A percentile compares a stretch with the other conserved stretches of the same genome.
phyloP scores from a whole-genome alignment of 805 yeast genomes.

The Torulaspora quercuum region DNA sequence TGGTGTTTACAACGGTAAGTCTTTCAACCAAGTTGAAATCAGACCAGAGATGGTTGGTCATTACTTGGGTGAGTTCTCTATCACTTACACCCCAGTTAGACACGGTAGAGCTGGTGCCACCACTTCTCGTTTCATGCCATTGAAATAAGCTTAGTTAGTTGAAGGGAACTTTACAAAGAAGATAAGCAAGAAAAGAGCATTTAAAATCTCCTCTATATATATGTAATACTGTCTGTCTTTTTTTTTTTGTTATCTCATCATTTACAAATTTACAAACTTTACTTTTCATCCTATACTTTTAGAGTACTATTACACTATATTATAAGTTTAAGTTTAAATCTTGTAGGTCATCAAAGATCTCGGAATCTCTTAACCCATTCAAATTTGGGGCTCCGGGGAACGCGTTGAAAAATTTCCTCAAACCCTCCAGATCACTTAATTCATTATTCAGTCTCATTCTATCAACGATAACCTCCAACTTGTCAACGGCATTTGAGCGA shows the following conservation, averaged over 20 bases:
- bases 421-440: conserved; percentile 64
- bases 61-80: conserved; percentile 99
- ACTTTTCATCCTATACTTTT: no score
- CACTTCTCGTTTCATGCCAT: conserved; percentile 75
- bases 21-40: conserved; percentile 97
- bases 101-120: conserved; percentile 97
- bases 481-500: conserved; percentile 41
- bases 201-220: no score
- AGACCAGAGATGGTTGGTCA: conserved; percentile 99
- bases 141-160: conserved; percentile 40
- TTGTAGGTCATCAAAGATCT: conserved; percentile 65
- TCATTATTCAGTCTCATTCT: conserved; percentile 66
- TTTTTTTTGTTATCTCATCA: conserved; percentile 1
- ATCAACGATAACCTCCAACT: conserved; percentile 53
- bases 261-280: no score
- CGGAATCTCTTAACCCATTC: conserved; percentile 62
- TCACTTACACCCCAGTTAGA: conserved; percentile 98
- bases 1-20: conserved; percentile 99
- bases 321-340: conserved; percentile 4
- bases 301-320: no score
- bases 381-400: conserved; percentile 81
- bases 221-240: no score
- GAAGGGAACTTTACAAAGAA: conserved; percentile 1
- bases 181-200: background rate
- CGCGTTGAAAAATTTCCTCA: conserved; percentile 58